phyloP scores from a whole-genome alignment of 129 eudicot genomes.

The Lactuca saligna region DNA sequence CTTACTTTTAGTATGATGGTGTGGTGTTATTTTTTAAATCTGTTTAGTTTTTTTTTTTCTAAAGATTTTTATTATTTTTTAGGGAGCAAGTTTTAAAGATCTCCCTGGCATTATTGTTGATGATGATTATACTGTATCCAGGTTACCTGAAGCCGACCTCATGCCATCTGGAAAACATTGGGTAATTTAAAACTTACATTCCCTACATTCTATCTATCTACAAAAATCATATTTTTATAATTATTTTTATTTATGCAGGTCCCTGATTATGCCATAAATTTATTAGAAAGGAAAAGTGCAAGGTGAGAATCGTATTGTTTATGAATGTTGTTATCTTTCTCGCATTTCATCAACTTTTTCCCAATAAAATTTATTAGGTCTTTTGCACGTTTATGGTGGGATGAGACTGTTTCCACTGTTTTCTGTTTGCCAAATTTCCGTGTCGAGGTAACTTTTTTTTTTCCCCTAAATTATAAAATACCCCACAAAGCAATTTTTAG shows the following conservation, averaged over 20 bases:
- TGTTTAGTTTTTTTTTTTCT: not conserved
- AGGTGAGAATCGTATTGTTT: constrained; percentile 34
- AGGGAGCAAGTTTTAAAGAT: constrained; percentile 76
- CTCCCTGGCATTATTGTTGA: constrained; percentile 61
- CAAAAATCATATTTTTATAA: not conserved
- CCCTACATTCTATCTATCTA: not conserved
- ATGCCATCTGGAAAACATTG: constrained; percentile 69
- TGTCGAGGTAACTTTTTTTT: constrained; percentile 41
- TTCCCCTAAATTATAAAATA: not conserved
- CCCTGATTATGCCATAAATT: constrained; percentile 60
- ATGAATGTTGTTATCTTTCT: constrained; percentile 2
- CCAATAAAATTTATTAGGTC: constrained; percentile 44
- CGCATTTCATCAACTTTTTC: not conserved
- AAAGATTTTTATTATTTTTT: constrained; percentile 13
- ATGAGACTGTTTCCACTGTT: constrained; percentile 59
- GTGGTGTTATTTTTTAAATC: not conserved
- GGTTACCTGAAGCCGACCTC: constrained; percentile 39
- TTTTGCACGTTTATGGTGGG: constrained; percentile 72
- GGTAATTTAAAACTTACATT: constrained; percentile 28
- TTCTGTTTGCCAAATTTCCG: constrained; percentile 50
- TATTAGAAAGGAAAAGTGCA: constrained; percentile 38
- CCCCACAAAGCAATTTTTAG: not conserved
- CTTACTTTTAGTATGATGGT: not conserved
- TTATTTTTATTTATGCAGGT: constrained; percentile 35
- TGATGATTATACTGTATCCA: constrained; percentile 44